Evolutionary conservation across 2,329 filamentous ascomycete genomes (phyloP).

Genomic region (Hypoxylon sp.): DNA sequence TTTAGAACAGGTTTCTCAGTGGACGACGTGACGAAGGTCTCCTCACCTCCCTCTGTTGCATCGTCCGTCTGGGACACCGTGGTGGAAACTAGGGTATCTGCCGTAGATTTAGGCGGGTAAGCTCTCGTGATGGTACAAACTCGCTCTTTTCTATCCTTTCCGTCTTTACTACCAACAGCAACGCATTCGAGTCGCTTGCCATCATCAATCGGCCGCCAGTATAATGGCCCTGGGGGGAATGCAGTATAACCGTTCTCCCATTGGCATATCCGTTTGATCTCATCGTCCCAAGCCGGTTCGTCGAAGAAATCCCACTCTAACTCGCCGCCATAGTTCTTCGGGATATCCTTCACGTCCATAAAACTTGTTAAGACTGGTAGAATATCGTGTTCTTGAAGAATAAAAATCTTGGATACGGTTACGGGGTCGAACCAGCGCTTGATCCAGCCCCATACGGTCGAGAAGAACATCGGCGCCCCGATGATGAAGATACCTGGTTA

Average conservation of each 20-base stretch:
- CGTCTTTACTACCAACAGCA: conserved; percentile 65
- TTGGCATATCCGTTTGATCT: conserved; percentile 55
- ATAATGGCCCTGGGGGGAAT: conserved; percentile 70
- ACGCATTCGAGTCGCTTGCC: conserved; percentile 66
- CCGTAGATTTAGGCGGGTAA: conserved; percentile 53
- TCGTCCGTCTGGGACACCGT: conserved; percentile 36
- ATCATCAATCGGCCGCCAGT: conserved; percentile 68
- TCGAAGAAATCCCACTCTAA: conserved; percentile 87
- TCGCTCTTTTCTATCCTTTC: conserved; percentile 61
- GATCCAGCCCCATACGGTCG: conserved; percentile 94
- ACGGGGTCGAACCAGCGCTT: conserved; percentile 97
- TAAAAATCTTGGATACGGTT: conserved; percentile 96
- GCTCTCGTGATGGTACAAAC: conserved; percentile 67
- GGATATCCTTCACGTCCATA: conserved; percentile 86
- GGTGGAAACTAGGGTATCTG: conserved; percentile 29
- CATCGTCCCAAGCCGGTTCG: conserved; percentile 72
- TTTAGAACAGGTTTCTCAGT: conserved; percentile 34
- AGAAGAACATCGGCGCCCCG: conserved; percentile 90
- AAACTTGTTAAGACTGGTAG: conserved; percentile 82
- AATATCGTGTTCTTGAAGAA: conserved; percentile 81
- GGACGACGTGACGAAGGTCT: conserved; percentile 27
- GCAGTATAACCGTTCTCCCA: conserved; percentile 68
- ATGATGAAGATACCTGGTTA: conserved; percentile 74
- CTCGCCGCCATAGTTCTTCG: conserved; percentile 89
- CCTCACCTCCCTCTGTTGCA: conserved; percentile 38